Conservation (phyloP, 2,329 filamentous ascomycete genomes). For the Orbilia javanica region DNA sequence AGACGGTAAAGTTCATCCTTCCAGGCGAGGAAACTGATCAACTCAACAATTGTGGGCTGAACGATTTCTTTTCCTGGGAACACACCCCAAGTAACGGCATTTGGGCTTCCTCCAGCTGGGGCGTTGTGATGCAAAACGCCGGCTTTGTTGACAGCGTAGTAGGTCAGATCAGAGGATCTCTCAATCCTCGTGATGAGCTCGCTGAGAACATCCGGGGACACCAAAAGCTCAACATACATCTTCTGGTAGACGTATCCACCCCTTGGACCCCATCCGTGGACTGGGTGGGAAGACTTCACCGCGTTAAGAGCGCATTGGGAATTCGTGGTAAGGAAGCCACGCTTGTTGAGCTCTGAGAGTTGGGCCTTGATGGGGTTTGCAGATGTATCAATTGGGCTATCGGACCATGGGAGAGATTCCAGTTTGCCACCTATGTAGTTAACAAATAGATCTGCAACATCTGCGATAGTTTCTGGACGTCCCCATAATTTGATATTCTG, state of each 20-base stretch:
- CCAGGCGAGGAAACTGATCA: constrained; percentile 97
- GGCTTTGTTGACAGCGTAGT: constrained; percentile 89
- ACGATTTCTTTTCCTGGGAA: constrained; percentile 99
- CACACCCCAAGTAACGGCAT: constrained; percentile 99
- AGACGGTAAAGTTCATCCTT: constrained; percentile 97
- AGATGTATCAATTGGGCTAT: constrained; percentile 85
- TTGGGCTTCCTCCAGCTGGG: constrained; percentile 81
- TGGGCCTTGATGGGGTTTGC: constrained; percentile 81
- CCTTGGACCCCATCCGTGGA: constrained; percentile 92
- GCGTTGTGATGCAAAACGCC: constrained; percentile 88
- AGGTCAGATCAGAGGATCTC: constrained; percentile 83
- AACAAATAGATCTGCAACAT: constrained; percentile 86
- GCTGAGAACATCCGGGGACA: constrained; percentile 81
- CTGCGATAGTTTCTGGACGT: constrained; percentile 80
- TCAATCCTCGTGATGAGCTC: constrained; percentile 84
- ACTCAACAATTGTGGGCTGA: constrained; percentile 99
- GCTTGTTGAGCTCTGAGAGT: constrained; percentile 83
- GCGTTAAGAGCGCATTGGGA: constrained; percentile 96
- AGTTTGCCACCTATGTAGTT: constrained; percentile 85
- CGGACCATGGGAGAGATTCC: constrained; percentile 91
- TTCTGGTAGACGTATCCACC: constrained; percentile 99
- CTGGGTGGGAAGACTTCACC: constrained; percentile 84
- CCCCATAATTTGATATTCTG: constrained; percentile 97
- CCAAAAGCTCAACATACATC: constrained; percentile 91
- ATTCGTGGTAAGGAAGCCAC: constrained; percentile 94